phyloP scores from a whole-genome alignment of 345 rosid species.

The Stellera chamaejasme region DNA sequence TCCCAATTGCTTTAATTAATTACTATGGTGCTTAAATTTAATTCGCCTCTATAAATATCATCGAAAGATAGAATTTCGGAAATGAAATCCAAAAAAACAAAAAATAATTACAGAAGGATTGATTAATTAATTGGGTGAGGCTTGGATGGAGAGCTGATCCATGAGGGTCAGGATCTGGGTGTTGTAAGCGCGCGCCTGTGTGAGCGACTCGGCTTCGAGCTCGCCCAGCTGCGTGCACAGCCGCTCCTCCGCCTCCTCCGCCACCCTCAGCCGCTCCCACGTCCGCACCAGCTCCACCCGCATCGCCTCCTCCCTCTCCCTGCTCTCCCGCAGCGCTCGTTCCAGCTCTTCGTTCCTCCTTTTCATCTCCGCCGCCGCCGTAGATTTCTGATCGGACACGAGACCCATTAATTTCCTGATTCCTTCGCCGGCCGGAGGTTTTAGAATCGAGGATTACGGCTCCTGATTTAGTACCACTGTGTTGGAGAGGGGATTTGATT shows the following conservation, averaged over 20 bases:
- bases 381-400: background rate
- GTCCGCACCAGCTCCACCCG: slow-evolving; percentile 40
- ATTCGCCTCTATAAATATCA: too few relatives aligned
- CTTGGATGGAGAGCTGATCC: slow-evolving; percentile 66
- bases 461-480: background rate
- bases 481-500: background rate
- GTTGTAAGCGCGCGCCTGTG: slow-evolving; percentile 59
- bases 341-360: slow-evolving; percentile 56
- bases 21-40: too few relatives aligned
- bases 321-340: slow-evolving; percentile 33
- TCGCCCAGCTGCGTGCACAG: slow-evolving; percentile 84
- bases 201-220: slow-evolving; percentile 75
- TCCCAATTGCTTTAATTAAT: too few relatives aligned
- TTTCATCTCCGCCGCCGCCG: slow-evolving; percentile 8
- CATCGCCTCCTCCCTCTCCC: slow-evolving; percentile 45
- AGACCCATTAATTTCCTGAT: background rate
- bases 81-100: too few relatives aligned
- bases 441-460: background rate
- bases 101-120: too few relatives aligned
- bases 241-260: slow-evolving; percentile 83
- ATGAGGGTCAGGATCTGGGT: slow-evolving; percentile 50
- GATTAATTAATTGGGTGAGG: too few relatives aligned
- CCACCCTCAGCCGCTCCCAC: slow-evolving; percentile 50
- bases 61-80: too few relatives aligned
- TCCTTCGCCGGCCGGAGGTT: background rate